Evolutionary conservation across 192 early-diverging fungal species (phyloP), one percentile per base, ranked within the genome.

Genomic region (Backusella macrospora): DNA sequence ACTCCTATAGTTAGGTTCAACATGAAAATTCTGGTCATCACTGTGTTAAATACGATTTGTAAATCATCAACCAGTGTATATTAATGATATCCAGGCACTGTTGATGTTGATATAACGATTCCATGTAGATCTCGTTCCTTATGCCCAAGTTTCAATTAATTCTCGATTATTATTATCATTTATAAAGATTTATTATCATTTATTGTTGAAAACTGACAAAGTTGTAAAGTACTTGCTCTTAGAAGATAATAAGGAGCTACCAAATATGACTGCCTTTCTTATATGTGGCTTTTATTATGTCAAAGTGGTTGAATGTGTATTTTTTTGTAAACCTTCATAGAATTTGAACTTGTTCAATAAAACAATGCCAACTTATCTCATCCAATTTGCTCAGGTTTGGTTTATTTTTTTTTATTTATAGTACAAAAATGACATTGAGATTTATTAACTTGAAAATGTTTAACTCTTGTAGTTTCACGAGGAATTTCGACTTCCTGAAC

Each of bases 401-500:
- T 65, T 0, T n/a, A 18, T 0, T 8, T 65, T 34, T 14, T 16
- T 4, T 14, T 38, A 4, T 3, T 47, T 47, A 10, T 14, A 1
- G 13, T 34, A 15, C 38, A 0, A 65, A 65, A 39, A 65, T 44
- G 5, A 2, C 9, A 45, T 18, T 42, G 12, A 26, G 21, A 67
- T 9, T 23, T 23, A 26, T 2, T 40, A 74, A 62, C 29, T 9
- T 21, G n/a, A 48, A 69, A 29, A 43, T 37, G 59, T 21, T 34
- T 34, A 34, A 34, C 29, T 34, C 29, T 1, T 10, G 5, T 76
- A 77, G 70, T 73, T 45, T 68, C 89, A 92, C 74, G 82, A 80
- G 46, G 88, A 94, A 77, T 95, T 94, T 78, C 89, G 91, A 10
- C 77, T 92, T 40, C 86, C 90, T 70, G 97, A 99, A 82, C 89